Base-by-base conservation (phyloP, 306 rosid genomes). In the Mimosa pudica region DNA sequence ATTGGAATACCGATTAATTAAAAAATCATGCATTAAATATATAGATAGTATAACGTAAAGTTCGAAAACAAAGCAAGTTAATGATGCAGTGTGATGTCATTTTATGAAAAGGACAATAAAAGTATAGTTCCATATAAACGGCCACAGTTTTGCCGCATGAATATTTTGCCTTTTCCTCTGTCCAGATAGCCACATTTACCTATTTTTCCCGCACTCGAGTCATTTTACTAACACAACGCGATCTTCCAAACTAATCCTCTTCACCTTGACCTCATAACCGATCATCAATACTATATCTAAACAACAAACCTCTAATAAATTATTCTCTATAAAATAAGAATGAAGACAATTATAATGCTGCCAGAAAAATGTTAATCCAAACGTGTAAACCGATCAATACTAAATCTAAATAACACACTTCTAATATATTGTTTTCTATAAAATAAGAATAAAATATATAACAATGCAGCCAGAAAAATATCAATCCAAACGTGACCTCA, bases 51-150 rank as follows among this genome's bases (percentile, higher is more conserved):
- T 57, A 18, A 81, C 71, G 61, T 42, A 71, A 51, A n/a, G 45
- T 30, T 62, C 52, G 52, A 42, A 62, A 71, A 52, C 10, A 10
- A 71, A 63, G 75, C 35, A 77, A 71, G 66, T 64, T 62, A 47
- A 61, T 38, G 46, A 48, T 45, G 36, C 5, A 46, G 49, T 9
- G 9, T 61, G 68, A 52, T n/a, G 68, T 71, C 69, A 63, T 42
- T 41, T 66, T 65, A 54, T 57, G 84, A 81, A 57, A 54, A 65
- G 13, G 84, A 81, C 76, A 47, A 42, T 5, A 32, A 32, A 32
- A 73, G 30, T 20, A 18, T 20, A 18, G 45, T 57, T 48, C 3
- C 10, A 35, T 42, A 46, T 16, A 57, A 81, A 20, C 24, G 41
- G 55, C 77, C 1, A 16, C 68, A 38, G 55, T 51, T 20, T 82